Conservation (phyloP, 768 basidiomycete species). For the Postia placenta region DNA sequence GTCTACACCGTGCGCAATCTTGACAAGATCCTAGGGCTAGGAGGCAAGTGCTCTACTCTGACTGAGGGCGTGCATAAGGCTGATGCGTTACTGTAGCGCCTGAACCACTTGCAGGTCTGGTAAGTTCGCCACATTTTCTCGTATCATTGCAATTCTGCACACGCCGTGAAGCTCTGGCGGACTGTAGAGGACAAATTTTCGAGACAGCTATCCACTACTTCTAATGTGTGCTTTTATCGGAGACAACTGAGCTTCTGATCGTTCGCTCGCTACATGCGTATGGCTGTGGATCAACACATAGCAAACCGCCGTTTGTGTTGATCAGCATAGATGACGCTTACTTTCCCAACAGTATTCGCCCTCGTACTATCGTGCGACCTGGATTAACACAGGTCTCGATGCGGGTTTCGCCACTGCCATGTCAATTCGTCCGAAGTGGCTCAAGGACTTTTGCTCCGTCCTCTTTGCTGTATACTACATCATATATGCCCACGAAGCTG, state of each 20-base stretch:
- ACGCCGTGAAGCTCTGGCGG: not conserved
- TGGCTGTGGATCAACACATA: no score
- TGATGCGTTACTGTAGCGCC: constrained; percentile 51
- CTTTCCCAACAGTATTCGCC: constrained; percentile 64
- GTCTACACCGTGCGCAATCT: constrained; percentile 82
- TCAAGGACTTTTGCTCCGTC: constrained; percentile 81
- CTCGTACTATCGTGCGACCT: constrained; percentile 93
- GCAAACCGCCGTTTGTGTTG: no score
- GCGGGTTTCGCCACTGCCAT: constrained; percentile 97
- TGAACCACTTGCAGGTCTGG: constrained; percentile 86
- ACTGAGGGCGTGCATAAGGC: not conserved
- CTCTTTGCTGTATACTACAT: constrained; percentile 90
- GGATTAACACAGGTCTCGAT: constrained; percentile 91
- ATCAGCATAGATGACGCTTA: no score
- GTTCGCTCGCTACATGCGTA: no score
- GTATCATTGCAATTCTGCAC: not conserved
- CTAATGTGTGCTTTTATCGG: no score
- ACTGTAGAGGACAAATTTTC: no score
- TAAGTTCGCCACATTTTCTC: constrained; percentile 30
- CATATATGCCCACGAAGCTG: constrained; percentile 81
- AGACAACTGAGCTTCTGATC: no score
- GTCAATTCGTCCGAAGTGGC: constrained; percentile 86
- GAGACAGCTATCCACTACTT: no score
- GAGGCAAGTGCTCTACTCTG: constrained; percentile 42
- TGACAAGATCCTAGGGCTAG: constrained; percentile 79